A percentile compares a stretch with the other conserved stretches of the same genome.
Evolutionary conservation across 805 yeast genomes (phyloP).

Genomic region (Zygoascus ofunaensis): DNA sequence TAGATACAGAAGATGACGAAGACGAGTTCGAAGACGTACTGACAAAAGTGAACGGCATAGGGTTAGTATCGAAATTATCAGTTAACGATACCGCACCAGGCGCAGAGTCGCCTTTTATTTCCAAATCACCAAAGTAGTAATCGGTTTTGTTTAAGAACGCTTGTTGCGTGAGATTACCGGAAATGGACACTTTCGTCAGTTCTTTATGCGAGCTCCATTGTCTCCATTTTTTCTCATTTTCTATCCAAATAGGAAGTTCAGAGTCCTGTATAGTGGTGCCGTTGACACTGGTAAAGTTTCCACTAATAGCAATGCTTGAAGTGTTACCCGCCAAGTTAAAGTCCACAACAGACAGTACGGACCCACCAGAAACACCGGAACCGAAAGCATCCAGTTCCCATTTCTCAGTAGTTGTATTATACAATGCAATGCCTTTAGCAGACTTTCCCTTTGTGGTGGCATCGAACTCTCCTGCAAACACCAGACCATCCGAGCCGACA

Average conservation of each 20-base stretch:
- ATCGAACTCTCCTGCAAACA: conserved; percentile 41
- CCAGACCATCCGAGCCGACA: conserved; percentile 30
- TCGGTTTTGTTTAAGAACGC: conserved; percentile 8
- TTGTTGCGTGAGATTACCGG: conserved; percentile 14
- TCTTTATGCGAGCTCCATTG: conserved; percentile 9
- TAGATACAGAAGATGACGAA: conserved; percentile 6
- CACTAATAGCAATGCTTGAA: conserved; percentile 20
- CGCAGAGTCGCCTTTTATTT: conserved; percentile 16
- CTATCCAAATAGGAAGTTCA: conserved; percentile 20
- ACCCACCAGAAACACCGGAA: conserved; percentile 18
- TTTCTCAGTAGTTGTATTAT: conserved; percentile 7
- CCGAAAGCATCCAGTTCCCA: conserved; percentile 14
- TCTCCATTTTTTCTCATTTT: conserved; percentile 15
- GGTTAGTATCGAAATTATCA: conserved; percentile 10
- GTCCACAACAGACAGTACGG: conserved; percentile 12
- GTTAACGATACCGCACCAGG: conserved; percentile 23
- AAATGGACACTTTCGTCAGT: conserved; percentile 4
- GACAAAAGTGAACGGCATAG: conserved; percentile 16
- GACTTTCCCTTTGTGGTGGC: conserved; percentile 17
- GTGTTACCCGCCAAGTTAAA: conserved; percentile 20
- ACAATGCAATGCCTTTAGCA: conserved; percentile 12
- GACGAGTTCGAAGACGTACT: background rate
- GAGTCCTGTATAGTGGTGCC: conserved; percentile 1
- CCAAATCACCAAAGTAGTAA: conserved; percentile 25
- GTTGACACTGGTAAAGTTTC: conserved; percentile 16